These are phyloP conservation scores for Leccinellum luteum DNA, from an alignment of 768 basidiomycete species.

Conservation along the genomic window DNA sequence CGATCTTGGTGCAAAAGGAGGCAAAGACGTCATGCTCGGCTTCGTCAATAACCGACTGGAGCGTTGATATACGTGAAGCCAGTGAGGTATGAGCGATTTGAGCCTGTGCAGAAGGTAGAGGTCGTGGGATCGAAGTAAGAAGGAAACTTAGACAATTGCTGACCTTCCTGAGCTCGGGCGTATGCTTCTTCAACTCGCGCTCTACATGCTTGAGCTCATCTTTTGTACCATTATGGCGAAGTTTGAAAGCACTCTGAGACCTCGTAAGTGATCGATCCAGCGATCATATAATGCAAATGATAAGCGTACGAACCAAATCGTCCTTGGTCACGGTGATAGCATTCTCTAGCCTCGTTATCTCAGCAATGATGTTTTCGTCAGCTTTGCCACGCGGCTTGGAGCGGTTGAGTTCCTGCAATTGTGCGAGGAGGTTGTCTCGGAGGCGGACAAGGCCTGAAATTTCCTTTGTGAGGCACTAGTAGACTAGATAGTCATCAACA, in stretches of 20 bases:
- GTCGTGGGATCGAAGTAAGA: not conserved
- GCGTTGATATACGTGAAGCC: constrained; percentile 49
- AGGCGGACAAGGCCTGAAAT: constrained; percentile 50
- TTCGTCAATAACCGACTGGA: constrained; percentile 59
- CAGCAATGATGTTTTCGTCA: constrained; percentile 75
- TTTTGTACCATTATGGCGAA: constrained; percentile 72
- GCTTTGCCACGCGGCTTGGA: constrained; percentile 80
- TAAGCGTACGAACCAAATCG: constrained; percentile 61
- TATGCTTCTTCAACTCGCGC: constrained; percentile 60
- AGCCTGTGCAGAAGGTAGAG: constrained; percentile 38
- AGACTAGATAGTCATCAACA: constrained; percentile 10
- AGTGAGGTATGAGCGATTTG: constrained; percentile 51
- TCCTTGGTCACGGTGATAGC: constrained; percentile 73
- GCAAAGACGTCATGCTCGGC: constrained; percentile 82
- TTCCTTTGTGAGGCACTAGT: constrained; percentile 20
- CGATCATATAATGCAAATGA: not conserved
- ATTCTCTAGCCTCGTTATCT: constrained; percentile 78
- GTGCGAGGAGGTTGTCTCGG: constrained; percentile 66
- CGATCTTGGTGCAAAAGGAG: constrained; percentile 76
- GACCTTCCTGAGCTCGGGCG: constrained; percentile 74
- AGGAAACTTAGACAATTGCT: not conserved
- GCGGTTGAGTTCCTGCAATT: constrained; percentile 81
- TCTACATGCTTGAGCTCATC: constrained; percentile 84
- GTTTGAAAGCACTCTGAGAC: constrained; percentile 67
- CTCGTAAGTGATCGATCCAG: not conserved